Conservation (phyloP, 1,139 yeast species). For the Suhomyces chickasaworum region DNA sequence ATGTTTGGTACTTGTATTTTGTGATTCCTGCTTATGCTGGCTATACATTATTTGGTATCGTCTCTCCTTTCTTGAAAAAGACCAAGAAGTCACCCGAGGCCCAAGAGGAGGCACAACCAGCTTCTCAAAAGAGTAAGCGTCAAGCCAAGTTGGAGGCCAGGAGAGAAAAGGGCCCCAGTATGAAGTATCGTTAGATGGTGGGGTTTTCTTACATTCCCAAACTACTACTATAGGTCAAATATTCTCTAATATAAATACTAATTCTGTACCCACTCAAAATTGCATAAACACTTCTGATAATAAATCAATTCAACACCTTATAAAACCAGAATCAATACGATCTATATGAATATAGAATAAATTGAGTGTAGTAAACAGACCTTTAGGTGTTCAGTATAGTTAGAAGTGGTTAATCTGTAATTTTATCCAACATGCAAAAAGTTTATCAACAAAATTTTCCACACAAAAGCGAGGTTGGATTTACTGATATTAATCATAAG, state of each 20-base stretch:
- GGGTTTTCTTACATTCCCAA: background rate
- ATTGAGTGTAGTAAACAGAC: background rate
- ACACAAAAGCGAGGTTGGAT: background rate
- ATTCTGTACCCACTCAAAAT: no score
- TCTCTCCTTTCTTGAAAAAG: slow-evolving; percentile 25
- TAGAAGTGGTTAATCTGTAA: background rate
- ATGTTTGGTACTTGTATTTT: slow-evolving; percentile 60
- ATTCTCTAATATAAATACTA: no score
- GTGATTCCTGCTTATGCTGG: slow-evolving; percentile 53
- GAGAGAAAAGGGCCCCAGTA: slow-evolving; percentile 38
- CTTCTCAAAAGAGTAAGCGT: slow-evolving; percentile 44
- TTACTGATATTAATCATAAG: background rate
- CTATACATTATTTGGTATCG: slow-evolving; percentile 48
- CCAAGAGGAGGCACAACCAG: slow-evolving; percentile 15
- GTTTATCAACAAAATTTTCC: slow-evolving; percentile 8
- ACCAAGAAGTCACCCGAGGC: slow-evolving; percentile 15
- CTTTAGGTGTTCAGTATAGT: background rate
- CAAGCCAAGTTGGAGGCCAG: slow-evolving; percentile 51
- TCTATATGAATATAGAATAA: background rate
- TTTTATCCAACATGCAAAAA: slow-evolving; percentile 8
- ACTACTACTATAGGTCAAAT: no score
- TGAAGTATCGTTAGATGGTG: slow-evolving; percentile 21
- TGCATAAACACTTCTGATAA: no score
- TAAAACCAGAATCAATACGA: no score
- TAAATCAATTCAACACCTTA: no score